These are phyloP conservation scores for Skeletonema tropicum DNA, from an alignment of 108 stramenopile genomes.

Conservation along the genomic window DNA sequence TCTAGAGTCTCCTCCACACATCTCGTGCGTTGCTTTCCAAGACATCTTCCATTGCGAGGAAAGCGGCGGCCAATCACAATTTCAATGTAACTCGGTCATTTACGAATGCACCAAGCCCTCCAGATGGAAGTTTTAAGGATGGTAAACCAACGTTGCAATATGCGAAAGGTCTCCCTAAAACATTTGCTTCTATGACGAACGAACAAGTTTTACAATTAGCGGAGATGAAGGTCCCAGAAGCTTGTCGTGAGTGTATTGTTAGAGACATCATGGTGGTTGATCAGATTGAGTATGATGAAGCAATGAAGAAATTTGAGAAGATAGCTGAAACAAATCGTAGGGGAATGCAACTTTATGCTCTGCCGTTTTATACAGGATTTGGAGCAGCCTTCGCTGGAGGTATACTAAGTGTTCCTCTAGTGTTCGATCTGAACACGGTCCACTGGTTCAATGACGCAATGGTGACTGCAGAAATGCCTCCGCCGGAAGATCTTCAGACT, in stretches of 20 bases:
- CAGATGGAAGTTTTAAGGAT: slow-evolving; percentile 22
- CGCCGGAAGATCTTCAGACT: slow-evolving; percentile 80
- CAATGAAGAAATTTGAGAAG: slow-evolving; percentile 47
- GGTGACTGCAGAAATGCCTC: slow-evolving; percentile 87
- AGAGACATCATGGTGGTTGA: slow-evolving; percentile 46
- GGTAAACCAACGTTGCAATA: slow-evolving; percentile 44
- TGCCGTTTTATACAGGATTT: slow-evolving; percentile 83
- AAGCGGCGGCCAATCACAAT: background rate
- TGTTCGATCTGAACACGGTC: slow-evolving; percentile 72
- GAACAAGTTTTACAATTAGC: slow-evolving; percentile 40
- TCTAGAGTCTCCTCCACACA: background rate
- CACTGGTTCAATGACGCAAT: slow-evolving; percentile 81
- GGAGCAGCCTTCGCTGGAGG: slow-evolving; percentile 51
- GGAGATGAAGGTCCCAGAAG: slow-evolving; percentile 30
- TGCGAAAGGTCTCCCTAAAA: slow-evolving; percentile 28
- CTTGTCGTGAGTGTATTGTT: slow-evolving; percentile 42
- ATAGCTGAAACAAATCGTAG: slow-evolving; percentile 56
- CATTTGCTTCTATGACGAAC: slow-evolving; percentile 40
- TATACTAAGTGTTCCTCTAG: slow-evolving; percentile 67
- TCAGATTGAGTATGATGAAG: slow-evolving; percentile 50
- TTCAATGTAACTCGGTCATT: background rate
- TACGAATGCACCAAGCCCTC: background rate
- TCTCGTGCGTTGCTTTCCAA: background rate
- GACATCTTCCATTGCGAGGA: background rate
- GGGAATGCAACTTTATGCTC: slow-evolving; percentile 48